phyloP scores from a whole-genome alignment of 73 alveolate genomes.

The Symbiodinium natans region DNA sequence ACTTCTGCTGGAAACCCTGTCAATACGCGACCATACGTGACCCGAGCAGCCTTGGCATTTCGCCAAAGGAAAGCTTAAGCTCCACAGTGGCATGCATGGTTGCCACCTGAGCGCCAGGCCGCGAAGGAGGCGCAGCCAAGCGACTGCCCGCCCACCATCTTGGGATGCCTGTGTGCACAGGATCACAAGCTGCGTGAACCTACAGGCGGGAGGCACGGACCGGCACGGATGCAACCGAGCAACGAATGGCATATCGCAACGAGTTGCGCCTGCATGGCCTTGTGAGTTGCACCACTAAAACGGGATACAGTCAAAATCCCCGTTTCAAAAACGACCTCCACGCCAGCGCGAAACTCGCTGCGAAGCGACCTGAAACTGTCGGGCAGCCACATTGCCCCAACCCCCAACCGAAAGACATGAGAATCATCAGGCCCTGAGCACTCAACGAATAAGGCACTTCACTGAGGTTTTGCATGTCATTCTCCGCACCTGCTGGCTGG shows the following conservation, averaged over 20 bases:
- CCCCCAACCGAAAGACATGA: no score
- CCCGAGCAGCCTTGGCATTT: no score
- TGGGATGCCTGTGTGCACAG: conserved; percentile 43
- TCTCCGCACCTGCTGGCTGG: conserved; percentile 53
- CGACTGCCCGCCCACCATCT: conserved; percentile 78
- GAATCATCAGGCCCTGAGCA: background rate
- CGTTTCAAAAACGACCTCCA: conserved; percentile 30
- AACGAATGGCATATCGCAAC: conserved; percentile 62
- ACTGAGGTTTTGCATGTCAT: background rate
- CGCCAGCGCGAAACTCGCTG: conserved; percentile 79
- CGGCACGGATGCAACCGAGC: background rate
- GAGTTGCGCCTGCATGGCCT: conserved; percentile 82
- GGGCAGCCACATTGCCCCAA: background rate
- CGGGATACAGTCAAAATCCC: no score
- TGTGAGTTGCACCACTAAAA: no score
- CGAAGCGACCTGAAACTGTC: conserved; percentile 28
- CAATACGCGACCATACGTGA: background rate
- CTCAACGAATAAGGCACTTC: conserved; percentile 47
- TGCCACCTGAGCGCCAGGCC: background rate
- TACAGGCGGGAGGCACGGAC: no score
- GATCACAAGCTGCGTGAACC: no score
- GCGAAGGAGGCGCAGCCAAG: conserved; percentile 75
- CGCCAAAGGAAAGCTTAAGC: background rate
- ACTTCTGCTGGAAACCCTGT: background rate
- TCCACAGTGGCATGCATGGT: no score